Base-by-base conservation (phyloP, 345 rosid species). In the Citrus trifoliata region DNA sequence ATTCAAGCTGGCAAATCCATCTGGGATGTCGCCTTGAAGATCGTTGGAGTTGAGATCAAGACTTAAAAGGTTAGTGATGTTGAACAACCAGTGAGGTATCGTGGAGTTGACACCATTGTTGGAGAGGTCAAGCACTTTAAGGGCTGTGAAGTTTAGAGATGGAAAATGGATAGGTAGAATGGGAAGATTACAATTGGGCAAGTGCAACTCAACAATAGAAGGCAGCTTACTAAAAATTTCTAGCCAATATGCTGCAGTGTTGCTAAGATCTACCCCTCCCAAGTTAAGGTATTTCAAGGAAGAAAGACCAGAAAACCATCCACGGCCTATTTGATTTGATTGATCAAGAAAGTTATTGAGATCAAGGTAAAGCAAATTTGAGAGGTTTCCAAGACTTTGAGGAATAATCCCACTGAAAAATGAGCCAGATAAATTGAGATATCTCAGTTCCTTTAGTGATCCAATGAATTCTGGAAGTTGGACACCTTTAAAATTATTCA, bases 41-140 rank as follows among this genome's bases (percentile, higher is more conserved):
- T 12, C 3, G 70, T 68, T 76, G 42, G 16, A 40, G 40, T 35
- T 53, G 19, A 84, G 37, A 7, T 10, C 0, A 14, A 55, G 3
- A 9, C 18, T 18, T 12, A 2, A 32, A 12, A 76, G 25, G 64
- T 27, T 10, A 18, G 38, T 67, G 5, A 76, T 51, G 56, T 42
- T 78, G 35, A 82, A 82, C 30, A 87, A 16, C 88, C 83, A 85
- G 0, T 10, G 62, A 10, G 81, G 72, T 12, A 85, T 61, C 0
- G 78, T 37, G n/a, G 86, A 70, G 53, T 40, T 71, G 76, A 88
- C 82, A 56, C 56, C 72, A 71, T 85, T 85, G 1, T n/a, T 2
- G 10, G 82, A 83, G 59, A 88, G 82, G 62, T 78, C 82, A 64
- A 88, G 80, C 4, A 59, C 76, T 0, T 13, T 37, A 46, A 83